Evolutionary conservation across 106 monocot species (phyloP).

Genomic region (Posidonia australis): DNA sequence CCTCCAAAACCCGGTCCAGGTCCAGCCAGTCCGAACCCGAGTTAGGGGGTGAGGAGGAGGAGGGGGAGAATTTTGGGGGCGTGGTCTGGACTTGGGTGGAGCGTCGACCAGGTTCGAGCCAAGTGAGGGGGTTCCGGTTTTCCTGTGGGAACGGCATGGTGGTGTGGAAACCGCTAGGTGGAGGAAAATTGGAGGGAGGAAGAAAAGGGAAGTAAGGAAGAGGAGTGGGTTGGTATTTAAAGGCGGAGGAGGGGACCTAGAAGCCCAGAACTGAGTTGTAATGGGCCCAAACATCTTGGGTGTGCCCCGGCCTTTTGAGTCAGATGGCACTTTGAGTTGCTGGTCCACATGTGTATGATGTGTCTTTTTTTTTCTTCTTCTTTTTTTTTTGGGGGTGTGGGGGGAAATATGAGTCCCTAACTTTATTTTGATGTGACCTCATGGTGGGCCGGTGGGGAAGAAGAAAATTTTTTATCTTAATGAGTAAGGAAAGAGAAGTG

Average conservation of each 20-base stretch:
- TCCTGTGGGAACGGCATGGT: constrained; percentile 2
- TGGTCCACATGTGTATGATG: no score
- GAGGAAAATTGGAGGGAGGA: neutral
- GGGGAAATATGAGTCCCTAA: neutral
- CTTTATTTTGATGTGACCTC: neutral
- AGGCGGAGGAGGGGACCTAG: neutral
- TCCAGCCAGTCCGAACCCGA: neutral
- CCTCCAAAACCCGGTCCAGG: neutral
- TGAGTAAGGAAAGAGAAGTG: neutral
- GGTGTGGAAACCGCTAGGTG: neutral
- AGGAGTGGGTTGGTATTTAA: constrained; percentile 9
- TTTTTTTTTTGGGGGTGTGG: neutral
- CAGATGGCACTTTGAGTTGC: neutral
- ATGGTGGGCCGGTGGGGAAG: neutral
- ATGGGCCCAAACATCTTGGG: neutral
- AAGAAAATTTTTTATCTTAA: neutral
- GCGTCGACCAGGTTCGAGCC: constrained; percentile 2
- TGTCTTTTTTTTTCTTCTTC: neutral
- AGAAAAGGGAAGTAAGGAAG: constrained; percentile 17
- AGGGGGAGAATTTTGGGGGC: neutral
- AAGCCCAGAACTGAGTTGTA: neutral
- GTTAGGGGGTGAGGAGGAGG: neutral
- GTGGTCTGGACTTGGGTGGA: neutral
- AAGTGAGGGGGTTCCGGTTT: neutral
- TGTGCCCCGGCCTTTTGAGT: constrained; percentile 5